Evolutionary conservation across 768 basidiomycete species (phyloP), one percentile per base, ranked within the genome.

Genomic region (Psilocybe cyanescens): DNA sequence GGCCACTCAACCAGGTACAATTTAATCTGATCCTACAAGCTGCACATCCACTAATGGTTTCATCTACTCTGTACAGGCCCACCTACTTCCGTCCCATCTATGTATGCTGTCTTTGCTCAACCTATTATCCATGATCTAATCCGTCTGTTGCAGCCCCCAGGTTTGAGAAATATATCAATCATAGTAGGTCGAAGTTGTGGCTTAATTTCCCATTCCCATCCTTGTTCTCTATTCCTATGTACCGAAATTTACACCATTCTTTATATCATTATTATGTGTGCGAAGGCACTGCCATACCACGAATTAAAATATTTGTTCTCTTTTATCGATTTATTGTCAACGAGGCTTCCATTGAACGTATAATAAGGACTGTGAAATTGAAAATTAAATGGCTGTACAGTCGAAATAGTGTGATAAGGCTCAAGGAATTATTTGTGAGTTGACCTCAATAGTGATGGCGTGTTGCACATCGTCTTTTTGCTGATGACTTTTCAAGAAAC

Each of bases 61-160:
- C 41, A n/a, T 44, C 11, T 44, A 44, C 24, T 24, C 24, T 24
- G 24, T 14, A 4, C 14, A 44, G 41, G 74, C n/a, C 47, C 60
- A 29, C 53, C 60, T 6, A 61, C 58, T 49, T 31, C 60, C 16
- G 60, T 65, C 33, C 64, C 64, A 19, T 30, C 52, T 1, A 65
- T 65, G 64, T 65, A 37, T 3, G 58, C 46, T 28, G 9, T 24
- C 8, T 41, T 29, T 2, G 4, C 12, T 9, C 7, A 12, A 7
- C n/a, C 5, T 6, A 44, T 44, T 8, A n/a, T n/a, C 14, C 41
- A 44, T 11, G 4, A 16, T 44, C 41, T 44, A 44, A 44, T 44
- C 14, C 11, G 14, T 16, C 41, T 16, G 14, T 44, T 44, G 6
- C n/a, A 44, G 41, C 14, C 41, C 41, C 41, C 41, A 44, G 14